These are phyloP conservation scores for Ambrosia artemisiifolia DNA, from an alignment of 129 eudicot genomes.

Conservation along the genomic window DNA sequence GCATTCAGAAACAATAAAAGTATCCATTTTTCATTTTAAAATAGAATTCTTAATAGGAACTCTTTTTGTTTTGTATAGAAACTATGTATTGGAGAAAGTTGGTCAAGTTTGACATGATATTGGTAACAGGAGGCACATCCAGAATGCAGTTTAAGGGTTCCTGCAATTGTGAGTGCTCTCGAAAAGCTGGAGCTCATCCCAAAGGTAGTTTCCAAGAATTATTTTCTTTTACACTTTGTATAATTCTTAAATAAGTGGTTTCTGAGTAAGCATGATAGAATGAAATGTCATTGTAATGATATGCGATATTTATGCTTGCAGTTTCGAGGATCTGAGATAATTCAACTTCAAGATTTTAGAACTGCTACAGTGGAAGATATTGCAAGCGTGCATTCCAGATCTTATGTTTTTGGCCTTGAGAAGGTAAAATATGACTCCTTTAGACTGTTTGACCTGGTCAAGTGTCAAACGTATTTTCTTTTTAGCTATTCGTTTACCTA, in stretches of 20 bases:
- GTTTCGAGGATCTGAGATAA: conserved; percentile 75
- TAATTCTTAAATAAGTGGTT: background rate
- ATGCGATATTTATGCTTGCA: conserved; percentile 32
- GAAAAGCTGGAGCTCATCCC: conserved; percentile 74
- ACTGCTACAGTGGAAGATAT: conserved; percentile 75
- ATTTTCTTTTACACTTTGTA: background rate
- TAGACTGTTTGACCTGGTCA: too few relatives aligned
- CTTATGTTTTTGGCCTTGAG: conserved; percentile 84
- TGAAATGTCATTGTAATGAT: conserved; percentile 2
- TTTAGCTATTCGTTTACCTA: background rate
- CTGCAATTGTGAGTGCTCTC: conserved; percentile 76
- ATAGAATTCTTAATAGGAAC: too few relatives aligned
- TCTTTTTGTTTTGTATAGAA: conserved; percentile 13
- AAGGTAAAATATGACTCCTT: conserved; percentile 42
- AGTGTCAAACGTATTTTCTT: too few relatives aligned
- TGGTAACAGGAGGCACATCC: conserved; percentile 82
- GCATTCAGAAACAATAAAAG: background rate
- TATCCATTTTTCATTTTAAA: background rate
- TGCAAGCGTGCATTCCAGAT: conserved; percentile 72
- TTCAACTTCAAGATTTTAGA: conserved; percentile 58
- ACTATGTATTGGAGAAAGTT: conserved; percentile 12
- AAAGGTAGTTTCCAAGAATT: conserved; percentile 41
- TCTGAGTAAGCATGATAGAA: background rate
- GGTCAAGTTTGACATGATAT: conserved; percentile 19
- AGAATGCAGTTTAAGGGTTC: conserved; percentile 88